Base-by-base conservation (phyloP, 2,329 filamentous ascomycete species). In the Trichoderma lentiforme region DNA sequence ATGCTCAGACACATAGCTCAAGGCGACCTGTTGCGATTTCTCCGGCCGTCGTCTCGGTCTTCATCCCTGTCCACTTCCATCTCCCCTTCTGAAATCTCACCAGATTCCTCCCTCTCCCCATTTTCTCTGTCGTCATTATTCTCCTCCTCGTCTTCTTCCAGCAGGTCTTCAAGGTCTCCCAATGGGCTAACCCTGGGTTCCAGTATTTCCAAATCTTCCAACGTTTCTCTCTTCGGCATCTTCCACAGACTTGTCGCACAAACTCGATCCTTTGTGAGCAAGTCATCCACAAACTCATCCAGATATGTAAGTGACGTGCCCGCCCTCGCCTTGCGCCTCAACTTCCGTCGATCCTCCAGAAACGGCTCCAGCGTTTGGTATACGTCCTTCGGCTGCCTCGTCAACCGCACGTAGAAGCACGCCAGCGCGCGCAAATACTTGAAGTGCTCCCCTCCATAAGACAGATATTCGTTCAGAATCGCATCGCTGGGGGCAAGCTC, bases 201-300 rank as follows among this genome's bases (percentile, higher is more conserved):
- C 78, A 99, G 79, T 77, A 95, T 82, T 75, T 97, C 96, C 80
- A 97, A 79, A 80, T 99, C 96, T 83, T 99, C 96, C 74, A 99
- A 80, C 66, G 93, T 87, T 75, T 92, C 90, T 76, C 96, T 86
- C 73, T 90, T 90, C 4, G 95, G 93, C 86, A 99, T 88, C 84
- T 97, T 97, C 90, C 94, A 97, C 76, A 99, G 80, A 78, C 91
- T 97, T 3, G 96, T 98, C 47, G 91, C 95, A 79, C 95, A 98
- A 0, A 98, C 91, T 67, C 96, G 88, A 71, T 97, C 93, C 82
- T 97, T 97, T 0, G 89, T 92, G 74, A 99, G 84, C 75, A 99
- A 83, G 73, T 98, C 94, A 80, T 99, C 96, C 70, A 98, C 90
- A 80, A 99, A 98, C 76, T 95, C 91, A 81, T 99, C 96, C 82